phyloP scores from a whole-genome alignment of 1,284 basidiomycete genomes.

The Schizophyllum commune region DNA sequence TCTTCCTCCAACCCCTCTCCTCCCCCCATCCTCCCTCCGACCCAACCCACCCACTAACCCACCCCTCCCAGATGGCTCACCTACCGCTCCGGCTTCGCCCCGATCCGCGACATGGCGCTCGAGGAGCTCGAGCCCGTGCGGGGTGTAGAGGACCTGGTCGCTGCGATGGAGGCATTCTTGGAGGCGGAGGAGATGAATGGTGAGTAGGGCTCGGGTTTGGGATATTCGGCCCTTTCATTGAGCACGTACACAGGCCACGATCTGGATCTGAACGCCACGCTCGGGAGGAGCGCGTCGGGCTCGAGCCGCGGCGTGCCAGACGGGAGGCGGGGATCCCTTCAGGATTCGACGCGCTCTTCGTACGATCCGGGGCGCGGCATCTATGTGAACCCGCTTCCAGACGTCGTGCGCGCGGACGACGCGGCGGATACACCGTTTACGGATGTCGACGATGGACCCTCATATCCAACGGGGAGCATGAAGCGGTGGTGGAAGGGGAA shows the following conservation, averaged over 20 bases:
- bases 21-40: no score
- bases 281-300: no score
- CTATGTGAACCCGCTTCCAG: background rate
- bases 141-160: background rate
- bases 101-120: conserved; percentile 66
- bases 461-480: background rate
- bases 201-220: background rate
- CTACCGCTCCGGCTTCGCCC: conserved; percentile 83
- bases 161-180: background rate
- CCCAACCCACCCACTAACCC: no score
- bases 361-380: background rate
- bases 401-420: background rate
- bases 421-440: background rate
- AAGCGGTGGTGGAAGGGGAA: background rate
- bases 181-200: conserved; percentile 7
- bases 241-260: no score
- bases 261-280: no score
- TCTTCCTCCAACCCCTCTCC: no score
- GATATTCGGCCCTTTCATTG: no score
- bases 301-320: no score
- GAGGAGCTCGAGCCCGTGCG: conserved; percentile 36
- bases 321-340: no score
- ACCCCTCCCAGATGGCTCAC: conserved; percentile 85
- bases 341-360: no score
- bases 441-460: background rate